Evolutionary conservation across 1,284 basidiomycete species (phyloP).

Genomic region (Trichosporon sp.): DNA sequence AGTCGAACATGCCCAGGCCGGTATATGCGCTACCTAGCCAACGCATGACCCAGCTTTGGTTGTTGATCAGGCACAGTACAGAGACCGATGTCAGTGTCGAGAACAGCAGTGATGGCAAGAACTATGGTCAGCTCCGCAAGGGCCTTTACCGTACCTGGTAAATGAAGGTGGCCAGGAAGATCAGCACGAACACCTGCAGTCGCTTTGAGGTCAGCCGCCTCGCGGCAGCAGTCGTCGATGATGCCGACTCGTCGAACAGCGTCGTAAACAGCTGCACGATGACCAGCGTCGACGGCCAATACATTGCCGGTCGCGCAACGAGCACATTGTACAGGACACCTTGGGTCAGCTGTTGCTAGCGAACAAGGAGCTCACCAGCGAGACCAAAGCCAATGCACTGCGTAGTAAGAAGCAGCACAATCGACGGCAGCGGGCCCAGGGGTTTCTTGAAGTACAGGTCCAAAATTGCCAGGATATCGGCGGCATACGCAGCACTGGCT

Average conservation of each 20-base stretch:
- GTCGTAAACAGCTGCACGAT: conserved; percentile 53
- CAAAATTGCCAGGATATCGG: conserved; percentile 51
- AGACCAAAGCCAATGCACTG: conserved; percentile 55
- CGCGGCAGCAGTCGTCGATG: conserved; percentile 16
- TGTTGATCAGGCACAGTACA: conserved; percentile 50
- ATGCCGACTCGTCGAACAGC: conserved; percentile 40
- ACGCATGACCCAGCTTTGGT: conserved; percentile 46
- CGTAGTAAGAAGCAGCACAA: conserved; percentile 55
- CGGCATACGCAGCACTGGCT: conserved; percentile 47
- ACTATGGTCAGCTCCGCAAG: conserved; percentile 34
- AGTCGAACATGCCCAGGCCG: conserved; percentile 52
- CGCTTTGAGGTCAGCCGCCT: conserved; percentile 40
- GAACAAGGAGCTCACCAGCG: conserved; percentile 41
- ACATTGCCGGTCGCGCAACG: conserved; percentile 44
- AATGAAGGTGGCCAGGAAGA: conserved; percentile 47
- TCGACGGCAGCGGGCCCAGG: conserved; percentile 44
- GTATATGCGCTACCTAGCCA: conserved; percentile 51
- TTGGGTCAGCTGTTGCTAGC: conserved; percentile 2
- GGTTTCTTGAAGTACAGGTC: conserved; percentile 49
- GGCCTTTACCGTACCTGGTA: conserved; percentile 35
- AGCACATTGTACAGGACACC: conserved; percentile 48
- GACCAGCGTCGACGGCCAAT: conserved; percentile 52
- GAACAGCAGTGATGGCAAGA: conserved; percentile 51
- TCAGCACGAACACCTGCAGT: conserved; percentile 49
- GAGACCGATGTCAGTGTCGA: conserved; percentile 52